Evolutionary conservation across 495 filamentous ascomycete species (phyloP).

Genomic region (Penicillium coffeae): DNA sequence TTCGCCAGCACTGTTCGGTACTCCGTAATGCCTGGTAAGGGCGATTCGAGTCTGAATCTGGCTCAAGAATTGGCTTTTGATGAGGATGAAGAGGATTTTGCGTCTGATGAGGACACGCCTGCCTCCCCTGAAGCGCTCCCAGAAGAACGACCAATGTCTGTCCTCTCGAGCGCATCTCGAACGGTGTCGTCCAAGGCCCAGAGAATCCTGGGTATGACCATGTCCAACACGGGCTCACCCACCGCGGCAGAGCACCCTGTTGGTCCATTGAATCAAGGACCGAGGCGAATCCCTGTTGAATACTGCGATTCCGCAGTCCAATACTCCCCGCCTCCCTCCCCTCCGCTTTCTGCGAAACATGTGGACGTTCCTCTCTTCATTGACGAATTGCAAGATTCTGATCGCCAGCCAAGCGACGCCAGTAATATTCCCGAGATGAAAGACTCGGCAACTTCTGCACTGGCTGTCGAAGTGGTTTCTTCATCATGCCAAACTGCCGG

Average conservation of each 20-base stretch:
- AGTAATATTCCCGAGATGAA: conserved; percentile 15
- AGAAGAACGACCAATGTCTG: conserved; percentile 45
- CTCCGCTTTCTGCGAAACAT: conserved; percentile 36
- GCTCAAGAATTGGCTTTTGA: conserved; percentile 89
- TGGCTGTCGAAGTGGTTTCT: conserved; percentile 60
- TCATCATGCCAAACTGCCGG: conserved; percentile 67
- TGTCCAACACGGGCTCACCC: conserved; percentile 26
- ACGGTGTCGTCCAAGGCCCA: conserved; percentile 45
- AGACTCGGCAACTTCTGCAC: conserved; percentile 27
- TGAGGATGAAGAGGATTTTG: conserved; percentile 62
- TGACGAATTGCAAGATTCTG: not conserved
- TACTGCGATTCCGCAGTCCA: conserved; percentile 78
- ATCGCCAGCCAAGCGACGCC: not conserved
- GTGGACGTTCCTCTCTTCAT: not conserved
- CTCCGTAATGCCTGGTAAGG: conserved; percentile 61
- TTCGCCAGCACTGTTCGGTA: conserved; percentile 44
- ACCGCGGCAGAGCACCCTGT: conserved; percentile 19
- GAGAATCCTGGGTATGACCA: conserved; percentile 46
- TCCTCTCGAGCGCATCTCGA: conserved; percentile 38
- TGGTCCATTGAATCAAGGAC: conserved; percentile 12
- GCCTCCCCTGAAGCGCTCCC: conserved; percentile 32
- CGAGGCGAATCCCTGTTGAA: conserved; percentile 8
- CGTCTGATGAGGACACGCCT: conserved; percentile 31
- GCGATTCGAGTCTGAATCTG: conserved; percentile 64
- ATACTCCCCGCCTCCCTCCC: conserved; percentile 77